Conservation (phyloP, 306 rosid species). For the Canavalia gladiata region DNA sequence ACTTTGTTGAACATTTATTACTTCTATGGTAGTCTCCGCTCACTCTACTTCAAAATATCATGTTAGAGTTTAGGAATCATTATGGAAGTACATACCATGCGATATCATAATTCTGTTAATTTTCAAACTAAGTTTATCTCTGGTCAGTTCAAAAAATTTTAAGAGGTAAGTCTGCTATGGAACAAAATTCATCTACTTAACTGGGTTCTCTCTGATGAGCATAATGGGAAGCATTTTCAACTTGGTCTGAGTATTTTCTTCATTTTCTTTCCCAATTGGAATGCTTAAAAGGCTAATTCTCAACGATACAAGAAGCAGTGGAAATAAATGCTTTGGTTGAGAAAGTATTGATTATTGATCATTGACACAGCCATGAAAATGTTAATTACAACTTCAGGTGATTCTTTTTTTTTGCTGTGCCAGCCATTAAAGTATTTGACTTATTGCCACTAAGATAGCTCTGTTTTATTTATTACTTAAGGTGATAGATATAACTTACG, state of each 20-base stretch:
- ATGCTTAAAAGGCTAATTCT: constrained; percentile 1
- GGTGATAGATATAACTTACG: constrained; percentile 5
- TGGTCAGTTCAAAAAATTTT: constrained; percentile 1
- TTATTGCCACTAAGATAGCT: not conserved
- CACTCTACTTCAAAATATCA: not conserved
- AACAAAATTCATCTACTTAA: constrained; percentile 18
- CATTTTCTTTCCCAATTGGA: constrained; percentile 6
- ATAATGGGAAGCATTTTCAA: not conserved
- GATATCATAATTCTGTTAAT: not conserved
- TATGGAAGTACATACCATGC: not conserved
- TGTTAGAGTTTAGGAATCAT: not conserved
- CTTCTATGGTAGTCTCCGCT: not conserved
- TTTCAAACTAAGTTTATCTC: not conserved
- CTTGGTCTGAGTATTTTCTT: constrained; percentile 12
- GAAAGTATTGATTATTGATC: constrained; percentile 21
- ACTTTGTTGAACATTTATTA: constrained; percentile 2
- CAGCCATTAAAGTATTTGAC: not conserved
- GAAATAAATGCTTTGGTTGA: constrained; percentile 24
- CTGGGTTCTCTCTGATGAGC: not conserved
- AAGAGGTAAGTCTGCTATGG: not conserved
- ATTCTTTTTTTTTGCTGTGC: not conserved
- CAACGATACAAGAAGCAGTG: not conserved
- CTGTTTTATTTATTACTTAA: not conserved
- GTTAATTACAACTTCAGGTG: not conserved
- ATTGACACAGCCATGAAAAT: not conserved